phyloP scores from a whole-genome alignment of 2,329 filamentous ascomycete genomes.

The Metarhizium sp. region DNA sequence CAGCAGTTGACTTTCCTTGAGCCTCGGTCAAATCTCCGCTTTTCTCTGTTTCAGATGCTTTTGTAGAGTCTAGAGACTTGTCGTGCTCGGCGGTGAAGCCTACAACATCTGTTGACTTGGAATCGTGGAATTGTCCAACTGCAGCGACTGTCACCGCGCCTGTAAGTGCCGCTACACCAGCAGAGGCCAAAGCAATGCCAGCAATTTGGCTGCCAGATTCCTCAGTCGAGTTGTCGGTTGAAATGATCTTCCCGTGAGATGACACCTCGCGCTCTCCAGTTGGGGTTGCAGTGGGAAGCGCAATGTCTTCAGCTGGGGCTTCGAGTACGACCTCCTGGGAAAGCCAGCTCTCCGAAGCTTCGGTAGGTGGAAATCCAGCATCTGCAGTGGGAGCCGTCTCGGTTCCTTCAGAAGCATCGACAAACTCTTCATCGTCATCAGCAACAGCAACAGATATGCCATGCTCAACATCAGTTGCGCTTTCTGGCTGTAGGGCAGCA shows the following conservation, averaged over 20 bases:
- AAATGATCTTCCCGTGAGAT: neutral
- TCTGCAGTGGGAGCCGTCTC: neutral
- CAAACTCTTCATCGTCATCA: neutral
- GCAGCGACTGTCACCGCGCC: neutral
- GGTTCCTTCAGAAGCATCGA: neutral
- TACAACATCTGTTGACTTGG: neutral
- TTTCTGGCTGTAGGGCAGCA: neutral
- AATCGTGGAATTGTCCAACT: neutral
- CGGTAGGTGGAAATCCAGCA: neutral
- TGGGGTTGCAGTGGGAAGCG: neutral
- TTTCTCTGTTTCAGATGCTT: neutral
- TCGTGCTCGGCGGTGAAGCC: neutral
- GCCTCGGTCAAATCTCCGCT: neutral
- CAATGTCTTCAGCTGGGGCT: neutral
- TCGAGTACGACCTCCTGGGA: neutral
- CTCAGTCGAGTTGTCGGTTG: neutral
- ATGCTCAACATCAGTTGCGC: neutral
- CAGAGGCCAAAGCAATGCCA: neutral
- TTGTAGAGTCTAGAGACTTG: neutral
- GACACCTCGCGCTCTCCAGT: neutral
- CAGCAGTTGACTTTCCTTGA: neutral
- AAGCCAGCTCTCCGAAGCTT: neutral
- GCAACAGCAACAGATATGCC: neutral
- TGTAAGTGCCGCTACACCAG: neutral
- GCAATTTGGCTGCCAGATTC: neutral